phyloP scores from a whole-genome alignment of 176 grass and related monocot genomes.

The Rhipidocladum racemiflorum region DNA sequence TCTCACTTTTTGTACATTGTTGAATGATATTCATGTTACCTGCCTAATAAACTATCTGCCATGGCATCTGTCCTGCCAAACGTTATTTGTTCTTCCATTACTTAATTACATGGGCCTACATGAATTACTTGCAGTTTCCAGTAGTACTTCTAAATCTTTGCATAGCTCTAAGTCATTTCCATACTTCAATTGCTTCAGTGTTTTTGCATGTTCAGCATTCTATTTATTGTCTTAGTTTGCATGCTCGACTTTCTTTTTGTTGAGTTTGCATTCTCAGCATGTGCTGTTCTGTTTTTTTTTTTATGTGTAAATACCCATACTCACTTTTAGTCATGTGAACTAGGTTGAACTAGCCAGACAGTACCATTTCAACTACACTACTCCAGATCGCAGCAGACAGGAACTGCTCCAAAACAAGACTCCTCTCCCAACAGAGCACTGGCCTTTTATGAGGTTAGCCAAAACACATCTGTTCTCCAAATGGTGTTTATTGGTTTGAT shows the following conservation, averaged over 20 bases:
- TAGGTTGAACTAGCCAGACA: constrained; percentile 82
- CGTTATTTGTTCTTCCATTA: not conserved
- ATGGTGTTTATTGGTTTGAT: not conserved
- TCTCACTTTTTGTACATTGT: not conserved
- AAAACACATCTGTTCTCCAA: not conserved
- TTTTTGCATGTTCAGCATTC: not conserved
- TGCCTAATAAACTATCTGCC: not conserved
- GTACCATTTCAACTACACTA: constrained; percentile 85
- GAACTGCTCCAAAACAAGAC: constrained; percentile 67
- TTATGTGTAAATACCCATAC: not conserved
- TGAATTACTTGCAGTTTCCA: not conserved
- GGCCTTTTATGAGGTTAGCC: constrained; percentile 67
- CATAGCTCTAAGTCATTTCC: not conserved
- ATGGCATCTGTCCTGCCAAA: not conserved
- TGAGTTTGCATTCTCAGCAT: not conserved
- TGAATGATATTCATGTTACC: not conserved
- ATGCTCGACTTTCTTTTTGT: not conserved
- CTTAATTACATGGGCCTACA: not conserved
- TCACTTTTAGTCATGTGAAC: constrained; percentile 23
- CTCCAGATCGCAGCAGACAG: constrained; percentile 73
- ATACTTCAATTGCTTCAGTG: not conserved
- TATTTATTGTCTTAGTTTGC: constrained; percentile 12
- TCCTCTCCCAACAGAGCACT: constrained; percentile 72
- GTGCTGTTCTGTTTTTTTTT: not conserved
- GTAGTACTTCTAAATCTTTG: not conserved